These are phyloP conservation scores for Pleurotus cornucopiae DNA, from an alignment of 768 basidiomycete species.

Conservation along the genomic window DNA sequence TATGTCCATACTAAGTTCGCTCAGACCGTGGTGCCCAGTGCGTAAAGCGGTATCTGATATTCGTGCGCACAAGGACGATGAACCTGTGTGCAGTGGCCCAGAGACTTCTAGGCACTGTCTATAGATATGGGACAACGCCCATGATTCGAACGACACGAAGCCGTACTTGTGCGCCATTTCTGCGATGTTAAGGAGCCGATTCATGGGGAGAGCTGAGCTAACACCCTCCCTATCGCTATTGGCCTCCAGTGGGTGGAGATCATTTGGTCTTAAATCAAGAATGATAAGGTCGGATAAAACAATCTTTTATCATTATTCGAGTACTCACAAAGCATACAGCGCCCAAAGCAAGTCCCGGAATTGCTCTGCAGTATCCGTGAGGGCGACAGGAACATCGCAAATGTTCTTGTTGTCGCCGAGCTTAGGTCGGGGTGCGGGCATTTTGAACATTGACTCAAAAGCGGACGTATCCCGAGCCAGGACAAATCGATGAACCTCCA, in stretches of 20 bases:
- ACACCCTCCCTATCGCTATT: conserved; percentile 6
- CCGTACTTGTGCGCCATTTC: conserved; percentile 45
- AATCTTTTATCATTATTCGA: too few relatives aligned
- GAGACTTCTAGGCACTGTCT: conserved; percentile 24
- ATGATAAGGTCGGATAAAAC: too few relatives aligned
- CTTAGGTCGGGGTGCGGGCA: conserved; percentile 20
- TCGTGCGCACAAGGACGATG: conserved; percentile 34
- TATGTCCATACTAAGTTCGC: conserved; percentile 35
- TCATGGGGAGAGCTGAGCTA: conserved; percentile 17
- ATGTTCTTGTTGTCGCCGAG: conserved; percentile 21
- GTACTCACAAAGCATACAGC: conserved; percentile 41
- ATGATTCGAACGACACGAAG: conserved; percentile 38
- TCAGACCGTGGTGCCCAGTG: conserved; percentile 42
- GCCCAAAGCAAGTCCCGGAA: conserved; percentile 49
- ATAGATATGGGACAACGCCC: conserved; percentile 39
- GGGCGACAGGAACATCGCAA: conserved; percentile 28
- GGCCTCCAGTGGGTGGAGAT: conserved; percentile 25
- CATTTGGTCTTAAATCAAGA: conserved; percentile 25
- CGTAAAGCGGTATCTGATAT: conserved; percentile 49
- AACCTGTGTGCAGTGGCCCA: conserved; percentile 25
- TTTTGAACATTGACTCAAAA: conserved; percentile 37
- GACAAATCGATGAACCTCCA: conserved; percentile 41
- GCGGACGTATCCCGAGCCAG: conserved; percentile 37
- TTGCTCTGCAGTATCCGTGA: conserved; percentile 38
- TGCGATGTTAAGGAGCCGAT: conserved; percentile 42